Evolutionary conservation across 1,284 basidiomycete species (phyloP).

Genomic region (Ganoderma lingzhi): DNA sequence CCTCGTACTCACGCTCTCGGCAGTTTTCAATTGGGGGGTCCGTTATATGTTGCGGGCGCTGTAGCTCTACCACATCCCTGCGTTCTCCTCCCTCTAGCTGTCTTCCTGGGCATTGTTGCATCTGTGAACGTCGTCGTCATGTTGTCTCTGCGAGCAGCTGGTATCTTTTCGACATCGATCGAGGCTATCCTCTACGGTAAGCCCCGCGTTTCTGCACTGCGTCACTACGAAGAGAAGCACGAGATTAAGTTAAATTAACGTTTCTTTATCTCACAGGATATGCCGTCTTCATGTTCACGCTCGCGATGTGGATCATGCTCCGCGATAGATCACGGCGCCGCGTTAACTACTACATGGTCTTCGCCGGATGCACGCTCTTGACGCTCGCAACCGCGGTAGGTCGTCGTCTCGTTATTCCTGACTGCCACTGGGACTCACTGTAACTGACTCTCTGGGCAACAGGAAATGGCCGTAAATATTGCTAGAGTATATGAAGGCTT

Average conservation of each 20-base stretch:
- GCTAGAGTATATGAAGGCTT: constrained; percentile 7
- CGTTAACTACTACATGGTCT: constrained; percentile 33
- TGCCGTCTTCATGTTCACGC: constrained; percentile 40
- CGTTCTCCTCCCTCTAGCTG: not conserved
- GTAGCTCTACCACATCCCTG: constrained; percentile 8
- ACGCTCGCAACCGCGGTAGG: constrained; percentile 38
- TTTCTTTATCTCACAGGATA: constrained; percentile 31
- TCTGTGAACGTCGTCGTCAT: constrained; percentile 7
- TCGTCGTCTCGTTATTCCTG: not conserved
- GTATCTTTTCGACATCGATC: constrained; percentile 36
- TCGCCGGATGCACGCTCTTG: constrained; percentile 32
- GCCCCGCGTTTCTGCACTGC: not conserved
- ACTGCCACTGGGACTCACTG: not conserved
- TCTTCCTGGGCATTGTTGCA: constrained; percentile 4
- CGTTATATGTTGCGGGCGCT: constrained; percentile 14
- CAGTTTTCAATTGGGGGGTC: constrained; percentile 6
- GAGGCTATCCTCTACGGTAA: constrained; percentile 41
- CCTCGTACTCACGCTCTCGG: constrained; percentile 16
- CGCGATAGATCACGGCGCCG: constrained; percentile 29
- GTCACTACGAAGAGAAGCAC: not conserved
- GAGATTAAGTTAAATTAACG: not conserved
- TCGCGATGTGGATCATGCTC: constrained; percentile 34
- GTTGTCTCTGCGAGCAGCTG: constrained; percentile 31
- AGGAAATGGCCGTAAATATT: constrained; percentile 39
- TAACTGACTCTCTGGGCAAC: not conserved